Conservation (phyloP, 345 rosid genomes). For the Salix dunnii region DNA sequence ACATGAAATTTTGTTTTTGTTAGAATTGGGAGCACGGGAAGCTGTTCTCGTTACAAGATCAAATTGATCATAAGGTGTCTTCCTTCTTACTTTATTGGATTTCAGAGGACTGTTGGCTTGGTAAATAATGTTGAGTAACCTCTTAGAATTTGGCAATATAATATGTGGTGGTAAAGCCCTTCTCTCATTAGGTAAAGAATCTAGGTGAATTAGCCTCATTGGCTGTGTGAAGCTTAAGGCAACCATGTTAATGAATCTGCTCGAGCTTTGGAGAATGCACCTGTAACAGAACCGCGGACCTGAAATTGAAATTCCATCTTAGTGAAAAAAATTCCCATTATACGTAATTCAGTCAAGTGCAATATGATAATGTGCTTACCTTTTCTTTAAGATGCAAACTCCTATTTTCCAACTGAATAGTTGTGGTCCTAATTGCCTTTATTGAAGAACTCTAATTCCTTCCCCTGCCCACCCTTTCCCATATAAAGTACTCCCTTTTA, state of each 20-base stretch:
- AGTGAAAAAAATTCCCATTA: not conserved
- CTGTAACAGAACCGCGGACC: not conserved
- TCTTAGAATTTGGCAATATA: not conserved
- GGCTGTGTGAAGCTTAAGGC: not conserved
- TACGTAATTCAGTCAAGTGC: too few species aligned
- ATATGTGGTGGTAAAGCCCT: not conserved
- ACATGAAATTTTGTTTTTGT: not conserved
- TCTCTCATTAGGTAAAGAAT: not conserved
- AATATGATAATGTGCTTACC: not conserved
- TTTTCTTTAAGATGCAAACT: not conserved
- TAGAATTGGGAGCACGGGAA: conserved; percentile 72
- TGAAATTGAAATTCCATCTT: not conserved
- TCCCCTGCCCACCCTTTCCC: not conserved
- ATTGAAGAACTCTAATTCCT: not conserved
- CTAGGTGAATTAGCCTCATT: not conserved
- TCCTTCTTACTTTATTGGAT: not conserved
- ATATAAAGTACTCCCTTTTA: not conserved
- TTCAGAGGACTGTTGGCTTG: not conserved
- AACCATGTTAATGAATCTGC: not conserved
- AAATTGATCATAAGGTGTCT: conserved; percentile 74
- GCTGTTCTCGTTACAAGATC: conserved; percentile 73
- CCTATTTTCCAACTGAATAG: not conserved
- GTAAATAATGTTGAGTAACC: not conserved
- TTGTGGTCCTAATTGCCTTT: not conserved
- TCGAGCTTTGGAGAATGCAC: not conserved